These are phyloP conservation scores for Xerophyta viscosa DNA, from an alignment of 106 monocot genomes.

Conservation along the genomic window DNA sequence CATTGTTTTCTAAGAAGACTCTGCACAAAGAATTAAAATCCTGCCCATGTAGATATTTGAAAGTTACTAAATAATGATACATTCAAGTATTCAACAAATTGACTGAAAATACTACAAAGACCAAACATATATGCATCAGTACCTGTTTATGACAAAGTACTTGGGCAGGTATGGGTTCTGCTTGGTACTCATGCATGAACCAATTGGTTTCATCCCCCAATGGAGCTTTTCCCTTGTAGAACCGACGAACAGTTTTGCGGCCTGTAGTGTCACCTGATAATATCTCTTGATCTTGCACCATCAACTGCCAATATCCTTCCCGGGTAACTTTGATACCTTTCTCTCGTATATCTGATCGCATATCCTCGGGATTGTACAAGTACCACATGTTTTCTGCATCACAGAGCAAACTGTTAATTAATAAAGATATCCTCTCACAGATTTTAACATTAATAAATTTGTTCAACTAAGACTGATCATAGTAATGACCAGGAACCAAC, in stretches of 20 bases:
- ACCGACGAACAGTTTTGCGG: conserved; percentile 2
- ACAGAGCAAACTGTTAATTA: background rate
- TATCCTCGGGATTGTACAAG: background rate
- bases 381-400: conserved; percentile 2
- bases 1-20: conserved; percentile 6
- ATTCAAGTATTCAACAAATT: too few relatives aligned
- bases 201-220: conserved; percentile 8
- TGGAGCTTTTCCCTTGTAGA: conserved; percentile 3
- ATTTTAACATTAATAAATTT: too few relatives aligned
- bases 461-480: too few relatives aligned
- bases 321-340: background rate
- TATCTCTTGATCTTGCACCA: background rate
- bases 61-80: background rate
- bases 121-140: too few relatives aligned
- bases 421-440: too few relatives aligned
- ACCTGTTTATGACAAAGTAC: background rate
- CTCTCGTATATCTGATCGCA: background rate
- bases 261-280: background rate
- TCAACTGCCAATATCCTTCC: conserved; percentile 5
- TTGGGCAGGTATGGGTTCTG: background rate
- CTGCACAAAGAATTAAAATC: conserved; percentile 7
- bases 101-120: too few relatives aligned
- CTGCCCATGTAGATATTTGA: background rate
- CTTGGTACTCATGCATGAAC: conserved; percentile 12
- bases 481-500: too few relatives aligned